Conservation (phyloP, 1,284 basidiomycete genomes). For the Trametes hirsuta region DNA sequence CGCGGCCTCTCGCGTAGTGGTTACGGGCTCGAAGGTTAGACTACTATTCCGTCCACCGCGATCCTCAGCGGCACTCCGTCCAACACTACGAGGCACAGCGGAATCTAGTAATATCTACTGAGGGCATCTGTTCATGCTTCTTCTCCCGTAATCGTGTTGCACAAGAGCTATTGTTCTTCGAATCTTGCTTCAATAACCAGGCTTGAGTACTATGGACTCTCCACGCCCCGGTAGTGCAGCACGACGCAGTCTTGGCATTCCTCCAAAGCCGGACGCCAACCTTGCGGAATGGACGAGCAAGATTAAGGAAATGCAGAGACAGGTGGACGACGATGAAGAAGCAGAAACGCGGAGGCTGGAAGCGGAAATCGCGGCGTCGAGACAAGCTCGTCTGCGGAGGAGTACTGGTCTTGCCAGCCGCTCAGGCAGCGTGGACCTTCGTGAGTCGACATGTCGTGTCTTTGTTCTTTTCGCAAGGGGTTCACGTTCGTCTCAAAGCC, state of each 20-base stretch:
- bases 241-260: conserved; percentile 44
- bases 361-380: conserved; percentile 74
- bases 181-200: no score
- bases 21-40: no score
- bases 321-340: conserved; percentile 79
- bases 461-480: not conserved
- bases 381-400: conserved; percentile 66
- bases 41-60: no score
- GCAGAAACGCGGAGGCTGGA: conserved; percentile 72
- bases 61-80: no score
- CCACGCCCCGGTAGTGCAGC: conserved; percentile 8
- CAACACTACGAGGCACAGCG: no score
- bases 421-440: conserved; percentile 45
- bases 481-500: conserved; percentile 16
- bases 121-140: not conserved
- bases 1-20: no score
- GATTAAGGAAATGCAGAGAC: conserved; percentile 76
- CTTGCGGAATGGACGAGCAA: conserved; percentile 80
- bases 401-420: conserved; percentile 51
- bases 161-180: no score
- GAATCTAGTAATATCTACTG: no score
- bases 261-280: conserved; percentile 53
- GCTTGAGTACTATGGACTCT: not conserved
- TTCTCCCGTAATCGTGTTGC: not conserved
- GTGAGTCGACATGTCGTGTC: conserved; percentile 37